Conservation (phyloP, 192 early-diverging fungal genomes). For the Ramicandelaber brevisporus region DNA sequence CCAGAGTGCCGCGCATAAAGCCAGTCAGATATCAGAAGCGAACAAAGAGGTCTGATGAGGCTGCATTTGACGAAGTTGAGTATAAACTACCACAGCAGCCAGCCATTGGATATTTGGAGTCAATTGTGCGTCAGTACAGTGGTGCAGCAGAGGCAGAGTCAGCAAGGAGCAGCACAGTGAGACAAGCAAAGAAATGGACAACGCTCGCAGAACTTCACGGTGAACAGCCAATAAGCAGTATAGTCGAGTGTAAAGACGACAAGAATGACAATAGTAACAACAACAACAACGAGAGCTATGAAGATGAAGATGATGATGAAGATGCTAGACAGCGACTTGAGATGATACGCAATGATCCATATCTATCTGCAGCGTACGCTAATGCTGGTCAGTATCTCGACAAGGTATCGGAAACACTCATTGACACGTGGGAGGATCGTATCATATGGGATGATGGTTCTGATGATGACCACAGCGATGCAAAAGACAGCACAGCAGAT, state of each 20-base stretch:
- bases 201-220: no score
- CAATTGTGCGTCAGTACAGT: neutral
- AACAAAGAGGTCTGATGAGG: neutral
- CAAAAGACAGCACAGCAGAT: neutral
- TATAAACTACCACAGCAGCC: neutral
- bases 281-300: conserved; percentile 7
- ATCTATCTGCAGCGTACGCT: no score
- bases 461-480: conserved; percentile 1
- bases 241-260: conserved; percentile 1
- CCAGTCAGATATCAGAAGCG: no score
- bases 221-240: neutral
- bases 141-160: neutral
- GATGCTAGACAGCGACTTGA: conserved; percentile 6
- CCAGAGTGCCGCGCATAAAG: no score
- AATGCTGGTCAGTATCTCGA: conserved; percentile 13
- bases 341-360: no score
- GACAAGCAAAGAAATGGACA: no score
- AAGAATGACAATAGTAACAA: conserved; percentile 10
- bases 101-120: neutral
- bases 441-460: conserved; percentile 49
- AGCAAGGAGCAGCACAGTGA: neutral
- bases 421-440: conserved; percentile 63
- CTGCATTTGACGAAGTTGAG: neutral
- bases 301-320: conserved; percentile 7
- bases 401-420: conserved; percentile 30